Evolutionary conservation across 2,329 filamentous ascomycete species (phyloP), one percentile per base, ranked within the genome.

Genomic region (Huntiella moniliformis): DNA sequence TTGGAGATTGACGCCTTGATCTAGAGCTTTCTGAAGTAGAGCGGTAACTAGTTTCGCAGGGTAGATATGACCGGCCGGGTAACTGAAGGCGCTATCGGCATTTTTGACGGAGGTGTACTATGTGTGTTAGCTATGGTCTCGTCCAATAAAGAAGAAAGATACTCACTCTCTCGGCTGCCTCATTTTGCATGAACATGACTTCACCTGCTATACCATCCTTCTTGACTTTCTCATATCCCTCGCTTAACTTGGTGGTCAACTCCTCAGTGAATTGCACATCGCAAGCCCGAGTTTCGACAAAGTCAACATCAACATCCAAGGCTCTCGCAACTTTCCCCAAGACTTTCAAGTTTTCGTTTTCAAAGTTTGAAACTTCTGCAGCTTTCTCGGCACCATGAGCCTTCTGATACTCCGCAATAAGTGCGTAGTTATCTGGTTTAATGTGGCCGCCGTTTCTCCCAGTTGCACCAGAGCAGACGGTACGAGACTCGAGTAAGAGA

Each of bases 281-380:
- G 4, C 59, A 54, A 5, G 60, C 58, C 4, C 63, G 53, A 0
- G 62, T 64, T 2, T 66, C 36, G 10, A 63, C 56, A 12, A 67
- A 63, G 31, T 68, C 65, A 49, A 65, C 67, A 37, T 67, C 62
- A 8, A 67, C 58, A 0, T 52, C 47, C 35, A 66, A 60, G 0
- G 56, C 50, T n/a, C 61, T 56, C 4, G 67, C 54, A 12, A 57
- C 52, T 2, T 58, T 49, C 45, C 63, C 60, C 4, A 67, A 53
- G 5, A 51, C 50, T 16, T 46, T 42, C 1, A 53, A 49, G 45
- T 56, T 52, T 3, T 47, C 45, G 4, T 50, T 49, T 40, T 54
- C 53, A 40, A 55, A 57, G 2, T 50, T 46, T 3, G 52, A 52
- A n/a, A 57, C 51, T 28, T 57, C 50, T 1, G 52, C 52, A 2